Evolutionary conservation across 306 rosid genomes (phyloP).

Genomic region (Cicer cuneatum): DNA sequence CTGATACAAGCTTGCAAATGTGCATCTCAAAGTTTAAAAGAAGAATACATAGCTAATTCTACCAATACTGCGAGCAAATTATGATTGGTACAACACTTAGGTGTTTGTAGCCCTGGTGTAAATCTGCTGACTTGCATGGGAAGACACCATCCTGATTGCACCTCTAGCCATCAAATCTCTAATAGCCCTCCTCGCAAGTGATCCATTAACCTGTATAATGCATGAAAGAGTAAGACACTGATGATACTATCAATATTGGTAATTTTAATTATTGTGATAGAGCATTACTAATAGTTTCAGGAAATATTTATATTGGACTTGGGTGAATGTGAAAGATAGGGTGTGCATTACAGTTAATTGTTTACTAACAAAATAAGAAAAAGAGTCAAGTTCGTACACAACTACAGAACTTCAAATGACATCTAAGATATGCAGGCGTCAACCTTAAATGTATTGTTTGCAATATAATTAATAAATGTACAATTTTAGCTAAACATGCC

Average conservation of each 20-base stretch:
- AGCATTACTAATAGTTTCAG: background rate
- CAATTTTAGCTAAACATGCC: background rate
- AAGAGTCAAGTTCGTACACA: background rate
- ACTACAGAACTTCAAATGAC: background rate
- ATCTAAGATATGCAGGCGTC: background rate
- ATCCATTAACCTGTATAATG: constrained; percentile 61
- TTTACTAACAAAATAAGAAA: background rate
- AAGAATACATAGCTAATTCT: constrained; percentile 41
- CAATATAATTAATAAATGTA: background rate
- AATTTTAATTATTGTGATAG: background rate
- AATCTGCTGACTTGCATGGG: constrained; percentile 73
- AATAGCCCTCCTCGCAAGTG: constrained; percentile 70
- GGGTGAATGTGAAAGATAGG: background rate
- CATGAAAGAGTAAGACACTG: constrained; percentile 10
- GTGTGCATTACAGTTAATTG: background rate
- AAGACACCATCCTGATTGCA: constrained; percentile 64
- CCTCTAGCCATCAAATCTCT: constrained; percentile 74
- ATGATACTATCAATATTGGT: background rate
- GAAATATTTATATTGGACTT: background rate
- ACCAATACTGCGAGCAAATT: constrained; percentile 17
- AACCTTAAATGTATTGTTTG: background rate
- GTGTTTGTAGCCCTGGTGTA: constrained; percentile 79
- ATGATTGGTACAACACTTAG: constrained; percentile 35
- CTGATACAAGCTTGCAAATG: constrained; percentile 20
- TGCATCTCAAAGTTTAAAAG: constrained; percentile 41